Base-by-base conservation (phyloP, 129 eudicot species). In the Pulicaria dysenterica region DNA sequence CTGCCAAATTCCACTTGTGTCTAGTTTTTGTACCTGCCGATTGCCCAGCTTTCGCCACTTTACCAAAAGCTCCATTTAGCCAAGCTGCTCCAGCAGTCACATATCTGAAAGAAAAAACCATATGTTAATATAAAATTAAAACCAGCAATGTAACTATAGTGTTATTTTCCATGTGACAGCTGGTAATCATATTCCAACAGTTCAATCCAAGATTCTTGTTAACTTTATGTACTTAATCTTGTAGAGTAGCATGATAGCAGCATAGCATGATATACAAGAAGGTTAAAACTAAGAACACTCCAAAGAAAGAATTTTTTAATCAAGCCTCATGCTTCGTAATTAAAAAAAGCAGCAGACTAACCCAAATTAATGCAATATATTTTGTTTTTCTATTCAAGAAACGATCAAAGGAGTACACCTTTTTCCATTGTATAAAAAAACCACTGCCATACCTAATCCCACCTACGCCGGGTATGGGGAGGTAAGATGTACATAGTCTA, bases 11-110 rank as follows among this genome's bases (percentile, higher is more conserved):
- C 96, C 92, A 89, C 67, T 84, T 86, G 56, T 86, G 88, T 82
- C 84, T 86, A 17, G 98, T 92, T 85, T 86, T 87, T 36, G 87
- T 77, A 53, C 97, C 95, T 45, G 58, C 72, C 19, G 37, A 45
- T 78, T 92, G 93, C 74, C 98, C 96, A 50, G 83, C 96, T 81
- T 89, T 92, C 14, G 98, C 87, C 48, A 92, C 88, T 83, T 87
- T 92, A 76, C 74, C 86, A 65, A 92, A 89, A 38, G 96, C 95
- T 54, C 98, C 98, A 42, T 83, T 89, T 53, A 92, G 73, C 98
- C 96, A 92, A 64, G 90, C 79, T 63, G 98, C 68, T 80, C 98
- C 98, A 59, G 90, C 90, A 44, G 91, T 89, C 73, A 92, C 92
- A 42, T 92, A 92, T 84, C 96, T 92, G 79, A 46, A 58, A 48